phyloP scores from a whole-genome alignment of 1,139 yeast genomes.

The Hansenula lynferdii region DNA sequence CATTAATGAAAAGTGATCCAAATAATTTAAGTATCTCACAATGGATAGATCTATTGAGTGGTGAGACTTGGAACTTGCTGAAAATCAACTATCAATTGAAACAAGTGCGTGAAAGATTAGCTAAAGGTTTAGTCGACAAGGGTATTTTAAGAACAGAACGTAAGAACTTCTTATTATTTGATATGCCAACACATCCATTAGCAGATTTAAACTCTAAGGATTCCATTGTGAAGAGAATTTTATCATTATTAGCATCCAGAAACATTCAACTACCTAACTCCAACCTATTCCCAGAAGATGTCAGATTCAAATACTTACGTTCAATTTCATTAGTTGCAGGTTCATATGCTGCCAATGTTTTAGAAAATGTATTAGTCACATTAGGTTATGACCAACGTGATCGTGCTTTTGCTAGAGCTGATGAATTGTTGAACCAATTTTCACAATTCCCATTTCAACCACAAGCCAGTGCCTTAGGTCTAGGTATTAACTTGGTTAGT shows the following conservation, averaged over 20 bases:
- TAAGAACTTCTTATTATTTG: constrained; percentile 88
- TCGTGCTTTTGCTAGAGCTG: constrained; percentile 89
- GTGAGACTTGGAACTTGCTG: constrained; percentile 96
- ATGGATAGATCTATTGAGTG: constrained; percentile 93
- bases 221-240: constrained; percentile 65
- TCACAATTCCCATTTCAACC: constrained; percentile 82
- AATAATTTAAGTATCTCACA: constrained; percentile 74
- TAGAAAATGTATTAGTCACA: constrained; percentile 80
- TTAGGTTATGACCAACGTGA: constrained; percentile 89
- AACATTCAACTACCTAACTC: constrained; percentile 45
- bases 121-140: constrained; percentile 95
- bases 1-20: constrained; percentile 82
- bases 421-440: constrained; percentile 77
- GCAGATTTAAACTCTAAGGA: constrained; percentile 85
- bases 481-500: constrained; percentile 71
- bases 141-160: constrained; percentile 96
- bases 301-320: constrained; percentile 70
- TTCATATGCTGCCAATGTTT: constrained; percentile 92
- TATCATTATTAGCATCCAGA: constrained; percentile 66
- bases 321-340: constrained; percentile 83
- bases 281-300: constrained; percentile 62
- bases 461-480: constrained; percentile 56
- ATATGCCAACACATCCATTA: constrained; percentile 98
- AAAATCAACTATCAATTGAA: constrained; percentile 93
- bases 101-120: constrained; percentile 94